Percentiles rank a stretch among this genome's conserved stretches.
Evolutionary conservation across 306 rosid genomes (phyloP).

Genomic region (Benincasa hispida): DNA sequence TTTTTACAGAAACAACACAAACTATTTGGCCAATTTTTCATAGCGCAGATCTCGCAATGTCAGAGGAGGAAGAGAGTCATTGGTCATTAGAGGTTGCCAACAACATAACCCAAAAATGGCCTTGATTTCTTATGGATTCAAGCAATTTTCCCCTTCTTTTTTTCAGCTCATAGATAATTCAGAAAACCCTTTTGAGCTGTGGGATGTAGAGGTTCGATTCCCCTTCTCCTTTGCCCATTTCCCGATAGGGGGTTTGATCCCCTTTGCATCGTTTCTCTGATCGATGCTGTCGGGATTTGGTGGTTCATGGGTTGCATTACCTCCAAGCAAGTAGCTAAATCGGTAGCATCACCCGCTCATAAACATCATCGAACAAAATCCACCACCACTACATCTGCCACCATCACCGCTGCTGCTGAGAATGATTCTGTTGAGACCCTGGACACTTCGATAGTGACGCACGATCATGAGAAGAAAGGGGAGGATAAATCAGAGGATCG

Average conservation of each 20-base stretch:
- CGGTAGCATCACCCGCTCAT: slow-evolving; percentile 10
- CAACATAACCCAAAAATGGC: slow-evolving; percentile 4
- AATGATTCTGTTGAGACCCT: slow-evolving; percentile 17
- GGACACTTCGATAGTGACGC: background rate
- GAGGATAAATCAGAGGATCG: too few relatives aligned
- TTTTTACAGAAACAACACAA: slow-evolving; percentile 7
- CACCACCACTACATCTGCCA: background rate
- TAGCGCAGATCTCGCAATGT: slow-evolving; percentile 32
- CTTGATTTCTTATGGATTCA: background rate
- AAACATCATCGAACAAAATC: background rate
- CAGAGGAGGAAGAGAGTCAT: slow-evolving; percentile 8
- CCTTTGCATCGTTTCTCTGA: background rate
- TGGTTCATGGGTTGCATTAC: slow-evolving; percentile 76
- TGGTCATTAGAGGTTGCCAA: background rate
- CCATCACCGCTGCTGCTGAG: background rate
- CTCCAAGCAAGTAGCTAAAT: slow-evolving; percentile 36
- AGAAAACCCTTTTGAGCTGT: slow-evolving; percentile 20
- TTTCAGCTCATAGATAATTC: background rate
- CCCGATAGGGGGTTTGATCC: slow-evolving; percentile 22
- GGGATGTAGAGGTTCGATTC: slow-evolving; percentile 24
- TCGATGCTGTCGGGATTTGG: slow-evolving; percentile 31
- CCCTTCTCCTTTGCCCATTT: slow-evolving; percentile 21
- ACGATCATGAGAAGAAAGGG: too few relatives aligned
- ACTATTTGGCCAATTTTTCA: background rate
- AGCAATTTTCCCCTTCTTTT: background rate